Percentiles rank a stretch among this genome's conserved stretches.
Evolutionary conservation across 1,284 basidiomycete genomes (phyloP).

Genomic region (Takashimella tepidaria): DNA sequence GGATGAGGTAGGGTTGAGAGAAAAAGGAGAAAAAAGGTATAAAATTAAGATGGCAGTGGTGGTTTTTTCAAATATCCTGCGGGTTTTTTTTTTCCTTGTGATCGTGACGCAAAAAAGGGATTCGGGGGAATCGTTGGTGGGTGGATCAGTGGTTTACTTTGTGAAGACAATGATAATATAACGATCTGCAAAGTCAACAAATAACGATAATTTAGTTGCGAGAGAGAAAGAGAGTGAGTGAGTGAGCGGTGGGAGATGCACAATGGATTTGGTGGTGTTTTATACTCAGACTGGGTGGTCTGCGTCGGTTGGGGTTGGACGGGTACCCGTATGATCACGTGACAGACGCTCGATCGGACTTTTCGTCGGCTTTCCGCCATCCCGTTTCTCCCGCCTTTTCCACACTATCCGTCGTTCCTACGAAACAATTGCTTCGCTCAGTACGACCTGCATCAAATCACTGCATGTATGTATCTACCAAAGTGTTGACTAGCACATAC

Average conservation of each 20-base stretch:
- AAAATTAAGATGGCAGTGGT: background rate
- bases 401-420: too few species aligned
- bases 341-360: background rate
- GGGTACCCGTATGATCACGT: background rate
- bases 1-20: background rate
- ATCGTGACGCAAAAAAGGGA: slow-evolving; percentile 2
- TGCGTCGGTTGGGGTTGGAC: background rate
- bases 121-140: background rate
- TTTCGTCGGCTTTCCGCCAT: background rate
- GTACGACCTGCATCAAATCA: too few species aligned
- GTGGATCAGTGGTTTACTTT: background rate
- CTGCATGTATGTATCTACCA: too few species aligned
- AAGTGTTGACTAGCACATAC: too few species aligned
- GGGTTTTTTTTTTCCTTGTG: slow-evolving; percentile 2
- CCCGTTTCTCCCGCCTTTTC: background rate
- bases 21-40: too few species aligned
- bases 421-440: too few species aligned
- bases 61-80: background rate
- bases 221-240: background rate
- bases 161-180: background rate
- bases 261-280: too few species aligned
- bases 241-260: background rate
- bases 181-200: background rate
- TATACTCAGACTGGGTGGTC: too few species aligned
- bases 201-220: background rate